Evolutionary conservation across 2,329 filamentous ascomycete species (phyloP).

Genomic region (Colletotrichum tamarilloi): DNA sequence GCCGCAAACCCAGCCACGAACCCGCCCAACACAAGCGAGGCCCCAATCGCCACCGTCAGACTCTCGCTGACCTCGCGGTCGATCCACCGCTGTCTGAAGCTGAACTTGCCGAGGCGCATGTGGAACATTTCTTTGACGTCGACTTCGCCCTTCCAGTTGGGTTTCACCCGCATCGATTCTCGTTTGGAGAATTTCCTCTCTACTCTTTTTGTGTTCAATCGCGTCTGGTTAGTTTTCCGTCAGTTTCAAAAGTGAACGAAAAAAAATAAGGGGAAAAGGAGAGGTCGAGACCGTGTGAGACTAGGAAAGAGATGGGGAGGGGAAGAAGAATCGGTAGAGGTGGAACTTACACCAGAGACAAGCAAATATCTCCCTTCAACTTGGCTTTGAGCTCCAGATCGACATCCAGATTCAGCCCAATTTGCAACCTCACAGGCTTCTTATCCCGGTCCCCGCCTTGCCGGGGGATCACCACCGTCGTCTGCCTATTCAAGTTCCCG

Average conservation of each 20-base stretch:
- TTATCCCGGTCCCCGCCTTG: constrained; percentile 46
- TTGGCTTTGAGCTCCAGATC: constrained; percentile 83
- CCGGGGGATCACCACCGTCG: constrained; percentile 39
- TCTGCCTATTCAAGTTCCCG: constrained; percentile 1
- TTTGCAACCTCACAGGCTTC: constrained; percentile 74
- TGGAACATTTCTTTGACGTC: constrained; percentile 45
- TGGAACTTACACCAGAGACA: constrained; percentile 71
- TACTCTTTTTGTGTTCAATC: constrained; percentile 26
- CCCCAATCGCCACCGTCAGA: constrained; percentile 39
- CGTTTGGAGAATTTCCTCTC: constrained; percentile 27
- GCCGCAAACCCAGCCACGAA: constrained; percentile 36
- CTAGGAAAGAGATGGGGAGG: too few relatives aligned
- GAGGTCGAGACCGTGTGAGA: too few relatives aligned
- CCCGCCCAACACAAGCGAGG: constrained; percentile 38
- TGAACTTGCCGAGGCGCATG: constrained; percentile 46
- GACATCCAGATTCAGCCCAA: constrained; percentile 81
- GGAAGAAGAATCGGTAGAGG: too few relatives aligned
- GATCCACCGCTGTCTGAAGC: constrained; percentile 45
- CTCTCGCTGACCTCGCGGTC: constrained; percentile 42
- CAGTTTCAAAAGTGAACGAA: not conserved
- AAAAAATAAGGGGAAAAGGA: too few relatives aligned
- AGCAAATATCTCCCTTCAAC: constrained; percentile 79
- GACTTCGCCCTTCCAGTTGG: constrained; percentile 18
- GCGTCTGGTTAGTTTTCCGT: constrained; percentile 17
- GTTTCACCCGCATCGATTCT: constrained; percentile 19